Base-by-base conservation (phyloP, 495 filamentous ascomycete genomes). In the Cairneyella variabilis region DNA sequence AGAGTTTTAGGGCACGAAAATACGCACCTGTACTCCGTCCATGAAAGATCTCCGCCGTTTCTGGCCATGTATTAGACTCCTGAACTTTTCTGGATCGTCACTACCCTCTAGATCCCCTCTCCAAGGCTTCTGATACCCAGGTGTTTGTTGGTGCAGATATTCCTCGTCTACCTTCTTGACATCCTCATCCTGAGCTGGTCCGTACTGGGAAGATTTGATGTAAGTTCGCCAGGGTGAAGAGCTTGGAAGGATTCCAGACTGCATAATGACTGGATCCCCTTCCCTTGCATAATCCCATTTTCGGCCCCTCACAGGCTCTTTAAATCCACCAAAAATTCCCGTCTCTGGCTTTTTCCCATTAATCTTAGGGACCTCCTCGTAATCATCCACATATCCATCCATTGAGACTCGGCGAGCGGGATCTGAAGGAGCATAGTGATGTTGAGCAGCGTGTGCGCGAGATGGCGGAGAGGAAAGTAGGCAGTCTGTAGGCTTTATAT, bases 251-350 rank as follows among this genome's bases (percentile, higher is more conserved):
- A 64, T 21, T 60, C 56, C 34, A 61, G 69, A 60, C 28, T 72
- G 69, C 62, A 82, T 71, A 43, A 82, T 80, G 51, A 82, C 78
- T 18, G 78, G 78, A 49, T 79, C 76, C 5, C 70, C 70, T 10
- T 75, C 73, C 48, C 78, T 71, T 44, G 76, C 66, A 62, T 80
- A 76, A 61, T 82, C 78, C 78, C 78, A 82, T 67, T 73, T 73
- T 46, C 78, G 66, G 3, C 79, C 78, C 27, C 66, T 69, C 45
- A 70, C 66, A 10, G 66, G 54, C 63, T 68, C 51, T 58, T 64
- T 57, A 63, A 64, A 46, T 21, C 47, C 52, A 34, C 55, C 55
- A 63, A 50, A 74, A 47, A 51, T 64, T 36, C 51, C 59, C 18
- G 46, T 60, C 28, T 62, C 61, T 12, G 26, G 43, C 26, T 52